phyloP scores from a whole-genome alignment of 2,329 filamentous ascomycete species.

The Colletotrichum theobromicola region DNA sequence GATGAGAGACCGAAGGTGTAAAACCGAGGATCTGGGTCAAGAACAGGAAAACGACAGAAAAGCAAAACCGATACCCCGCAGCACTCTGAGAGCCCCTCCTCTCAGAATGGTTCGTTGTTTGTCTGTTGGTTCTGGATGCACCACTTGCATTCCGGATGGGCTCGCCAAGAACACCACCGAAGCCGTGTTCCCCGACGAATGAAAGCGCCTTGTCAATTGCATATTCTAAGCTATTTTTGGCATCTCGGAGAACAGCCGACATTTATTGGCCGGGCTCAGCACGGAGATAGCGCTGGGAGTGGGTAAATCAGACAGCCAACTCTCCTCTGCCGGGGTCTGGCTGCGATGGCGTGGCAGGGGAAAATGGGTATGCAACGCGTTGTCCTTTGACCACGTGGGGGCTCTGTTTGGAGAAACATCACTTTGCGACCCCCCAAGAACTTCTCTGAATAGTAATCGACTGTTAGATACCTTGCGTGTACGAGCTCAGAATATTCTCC shows the following conservation, averaged over 20 bases:
- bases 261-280: too few relatives aligned
- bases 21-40: background rate
- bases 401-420: too few relatives aligned
- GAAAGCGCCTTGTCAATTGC: background rate
- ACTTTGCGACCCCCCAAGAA: too few relatives aligned
- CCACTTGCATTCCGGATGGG: background rate
- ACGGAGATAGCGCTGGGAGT: too few relatives aligned
- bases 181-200: background rate
- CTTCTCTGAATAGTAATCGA: background rate
- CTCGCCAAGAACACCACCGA: background rate
- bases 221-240: background rate
- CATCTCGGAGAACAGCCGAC: background rate
- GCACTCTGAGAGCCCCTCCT: background rate
- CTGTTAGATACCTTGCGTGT: background rate
- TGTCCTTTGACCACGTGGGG: too few relatives aligned
- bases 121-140: background rate
- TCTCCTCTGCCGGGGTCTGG: too few relatives aligned
- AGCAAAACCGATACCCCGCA: background rate
- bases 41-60: background rate
- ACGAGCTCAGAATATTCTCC: constrained; percentile 8
- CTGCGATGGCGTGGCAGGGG: too few relatives aligned
- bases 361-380: too few relatives aligned
- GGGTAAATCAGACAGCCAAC: too few relatives aligned
- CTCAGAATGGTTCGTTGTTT: background rate
- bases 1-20: background rate